These are phyloP conservation scores for Russula olivacea DNA, from an alignment of 768 basidiomycete species.

Conservation along the genomic window DNA sequence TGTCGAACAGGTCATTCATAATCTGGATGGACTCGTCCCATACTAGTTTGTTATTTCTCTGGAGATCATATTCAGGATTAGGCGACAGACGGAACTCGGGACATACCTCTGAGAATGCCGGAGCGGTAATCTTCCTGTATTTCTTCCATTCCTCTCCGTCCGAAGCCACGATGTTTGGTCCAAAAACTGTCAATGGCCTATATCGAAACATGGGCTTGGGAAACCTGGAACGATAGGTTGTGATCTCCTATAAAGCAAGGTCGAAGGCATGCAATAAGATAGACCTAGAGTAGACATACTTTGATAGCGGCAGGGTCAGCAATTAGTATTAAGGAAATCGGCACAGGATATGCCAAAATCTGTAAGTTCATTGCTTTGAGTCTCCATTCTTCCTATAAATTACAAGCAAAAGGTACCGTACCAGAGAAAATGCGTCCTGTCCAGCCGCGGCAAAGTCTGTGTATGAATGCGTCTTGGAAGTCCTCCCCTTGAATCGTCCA, in stretches of 20 bases:
- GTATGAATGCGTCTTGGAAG: neutral
- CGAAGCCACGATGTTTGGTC: constrained; percentile 55
- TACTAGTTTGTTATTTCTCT: constrained; percentile 37
- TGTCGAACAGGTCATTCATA: constrained; percentile 32
- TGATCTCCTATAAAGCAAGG: constrained; percentile 42
- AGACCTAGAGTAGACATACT: neutral
- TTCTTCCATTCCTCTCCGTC: constrained; percentile 64
- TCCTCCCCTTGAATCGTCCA: too few relatives aligned
- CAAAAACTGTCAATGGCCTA: constrained; percentile 43
- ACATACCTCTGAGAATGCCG: constrained; percentile 56
- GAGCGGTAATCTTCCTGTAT: constrained; percentile 55
- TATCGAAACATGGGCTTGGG: constrained; percentile 47
- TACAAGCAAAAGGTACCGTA: neutral
- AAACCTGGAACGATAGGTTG: constrained; percentile 44
- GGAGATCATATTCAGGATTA: neutral
- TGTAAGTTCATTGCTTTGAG: neutral
- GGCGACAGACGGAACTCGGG: neutral
- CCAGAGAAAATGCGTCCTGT: constrained; percentile 4
- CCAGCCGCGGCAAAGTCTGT: constrained; percentile 9
- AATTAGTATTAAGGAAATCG: neutral
- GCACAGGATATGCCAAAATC: constrained; percentile 4
- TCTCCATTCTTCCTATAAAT: neutral
- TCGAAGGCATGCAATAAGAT: neutral
- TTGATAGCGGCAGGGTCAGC: constrained; percentile 22
- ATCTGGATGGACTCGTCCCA: constrained; percentile 36